Percentiles rank a stretch among this genome's conserved stretches.
These are phyloP conservation scores for Juglanconis juglandina DNA, from an alignment of 2,329 filamentous ascomycete species.

Conservation along the genomic window DNA sequence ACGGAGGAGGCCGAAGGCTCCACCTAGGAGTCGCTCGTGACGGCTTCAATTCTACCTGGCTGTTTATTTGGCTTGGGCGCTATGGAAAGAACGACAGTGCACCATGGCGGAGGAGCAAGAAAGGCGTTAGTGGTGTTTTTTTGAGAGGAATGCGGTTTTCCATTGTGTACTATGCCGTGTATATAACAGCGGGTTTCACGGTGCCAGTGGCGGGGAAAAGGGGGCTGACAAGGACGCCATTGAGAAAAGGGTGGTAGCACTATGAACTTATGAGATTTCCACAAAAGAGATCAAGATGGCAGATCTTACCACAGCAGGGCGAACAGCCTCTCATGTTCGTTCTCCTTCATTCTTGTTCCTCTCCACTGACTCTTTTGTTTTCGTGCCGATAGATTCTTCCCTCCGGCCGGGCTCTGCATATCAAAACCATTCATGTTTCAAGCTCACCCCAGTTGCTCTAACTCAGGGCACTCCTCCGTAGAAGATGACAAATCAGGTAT, in stretches of 20 bases:
- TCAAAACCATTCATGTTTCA: too few relatives aligned
- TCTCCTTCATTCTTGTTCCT: too few relatives aligned
- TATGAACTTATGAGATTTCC: not conserved
- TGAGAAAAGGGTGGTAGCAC: not conserved
- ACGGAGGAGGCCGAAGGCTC: slow-evolving; percentile 23
- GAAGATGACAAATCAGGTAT: too few relatives aligned
- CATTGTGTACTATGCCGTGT: not conserved
- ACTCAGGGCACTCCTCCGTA: too few relatives aligned
- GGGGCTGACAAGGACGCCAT: not conserved
- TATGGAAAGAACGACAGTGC: not conserved
- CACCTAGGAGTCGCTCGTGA: not conserved
- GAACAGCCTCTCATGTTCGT: not conserved
- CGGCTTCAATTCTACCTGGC: not conserved
- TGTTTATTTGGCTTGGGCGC: not conserved
- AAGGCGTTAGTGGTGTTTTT: not conserved
- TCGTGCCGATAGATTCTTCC: too few relatives aligned
- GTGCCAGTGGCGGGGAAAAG: not conserved
- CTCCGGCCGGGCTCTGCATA: too few relatives aligned
- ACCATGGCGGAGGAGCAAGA: not conserved
- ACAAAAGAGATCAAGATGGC: not conserved
- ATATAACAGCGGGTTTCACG: not conserved
- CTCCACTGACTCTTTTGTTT: too few relatives aligned
- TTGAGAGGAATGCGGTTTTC: not conserved
- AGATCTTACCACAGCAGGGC: not conserved
- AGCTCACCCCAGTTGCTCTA: too few relatives aligned